phyloP scores from a whole-genome alignment of 1,284 basidiomycete genomes.

The Cryptococcus floricola region DNA sequence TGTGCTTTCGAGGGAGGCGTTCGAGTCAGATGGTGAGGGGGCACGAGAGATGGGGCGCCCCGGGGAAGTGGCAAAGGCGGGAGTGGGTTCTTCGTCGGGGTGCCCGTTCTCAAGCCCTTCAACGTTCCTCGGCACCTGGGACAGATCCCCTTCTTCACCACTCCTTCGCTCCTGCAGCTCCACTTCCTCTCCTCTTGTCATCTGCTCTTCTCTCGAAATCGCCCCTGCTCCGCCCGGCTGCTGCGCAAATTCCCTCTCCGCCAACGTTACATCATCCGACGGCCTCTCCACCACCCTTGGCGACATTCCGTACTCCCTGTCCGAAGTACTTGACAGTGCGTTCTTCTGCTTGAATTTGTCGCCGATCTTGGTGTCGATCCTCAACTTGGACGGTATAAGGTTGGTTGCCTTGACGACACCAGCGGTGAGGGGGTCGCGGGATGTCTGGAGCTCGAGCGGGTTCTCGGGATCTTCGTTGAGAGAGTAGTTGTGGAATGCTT shows the following conservation, averaged over 20 bases:
- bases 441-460: constrained; percentile 13
- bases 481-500: constrained; percentile 26
- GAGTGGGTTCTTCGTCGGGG: neutral
- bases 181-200: neutral
- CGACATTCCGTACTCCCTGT: too few relatives aligned
- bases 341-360: too few relatives aligned
- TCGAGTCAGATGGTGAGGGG: constrained; percentile 5
- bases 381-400: neutral
- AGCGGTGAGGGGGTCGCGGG: constrained; percentile 17
- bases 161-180: too few relatives aligned
- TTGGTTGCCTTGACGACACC: neutral
- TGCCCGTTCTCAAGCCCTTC: neutral
- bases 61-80: constrained; percentile 13
- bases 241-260: constrained; percentile 13
- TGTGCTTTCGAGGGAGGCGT: neutral
- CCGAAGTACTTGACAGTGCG: too few relatives aligned
- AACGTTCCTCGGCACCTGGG: too few relatives aligned
- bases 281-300: too few relatives aligned
- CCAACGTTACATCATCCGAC: constrained; percentile 1
- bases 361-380: neutral
- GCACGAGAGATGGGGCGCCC: constrained; percentile 14
- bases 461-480: constrained; percentile 7
- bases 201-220: neutral
- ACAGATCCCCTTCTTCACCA: too few relatives aligned
- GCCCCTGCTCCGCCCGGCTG: neutral